Evolutionary conservation across 805 yeast species (phyloP), one percentile per base, ranked within the genome.

Genomic region (Schwanniomyces polymorphus): DNA sequence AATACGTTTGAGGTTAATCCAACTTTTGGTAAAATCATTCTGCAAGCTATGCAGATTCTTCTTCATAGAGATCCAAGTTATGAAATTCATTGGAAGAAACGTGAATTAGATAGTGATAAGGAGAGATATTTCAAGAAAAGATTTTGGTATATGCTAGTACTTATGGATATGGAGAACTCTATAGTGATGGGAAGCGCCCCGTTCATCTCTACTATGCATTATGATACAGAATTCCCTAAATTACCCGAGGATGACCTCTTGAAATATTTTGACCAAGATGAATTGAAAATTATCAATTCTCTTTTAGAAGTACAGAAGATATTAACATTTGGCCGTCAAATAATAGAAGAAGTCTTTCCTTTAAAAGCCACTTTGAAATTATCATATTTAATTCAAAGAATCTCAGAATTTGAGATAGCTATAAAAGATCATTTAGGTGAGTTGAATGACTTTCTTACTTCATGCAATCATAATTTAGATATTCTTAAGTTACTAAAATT

Each of bases 11-110:
- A 29, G 4, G 11, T 14, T 11, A n/a, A 8, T 18, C 17, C 34
- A 16, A 7, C 28, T 38, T 48, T 44, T 25, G 52, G 56, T 4
- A 45, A 54, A 47, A 54, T 77, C 33, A 61, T 74, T 18, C 75
- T 75, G 43, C 60, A 75, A 58, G 80, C 80, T 3, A 64, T 65
- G 49, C 66, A 75, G 2, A 64, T 77, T 31, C 80, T 80, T 1
- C 51, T 77, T 42, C 72, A 76, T 50, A 55, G 81, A 14, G 81
- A 77, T 51, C 80, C 80, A 4, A 26, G 26, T 7, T 25, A 31
- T 16, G n/a, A 23, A 14, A 12, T 40, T n/a, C n/a, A 33, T 14
- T 42, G 27, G 21, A 14, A 11, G 9, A 14, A 8, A n/a, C 25
- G 29, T 21, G n/a, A 35, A 21, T n/a, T 6, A 21, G 34, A 26